Evolutionary conservation across 805 yeast genomes (phyloP).

Genomic region (Teunomyces kruisii): DNA sequence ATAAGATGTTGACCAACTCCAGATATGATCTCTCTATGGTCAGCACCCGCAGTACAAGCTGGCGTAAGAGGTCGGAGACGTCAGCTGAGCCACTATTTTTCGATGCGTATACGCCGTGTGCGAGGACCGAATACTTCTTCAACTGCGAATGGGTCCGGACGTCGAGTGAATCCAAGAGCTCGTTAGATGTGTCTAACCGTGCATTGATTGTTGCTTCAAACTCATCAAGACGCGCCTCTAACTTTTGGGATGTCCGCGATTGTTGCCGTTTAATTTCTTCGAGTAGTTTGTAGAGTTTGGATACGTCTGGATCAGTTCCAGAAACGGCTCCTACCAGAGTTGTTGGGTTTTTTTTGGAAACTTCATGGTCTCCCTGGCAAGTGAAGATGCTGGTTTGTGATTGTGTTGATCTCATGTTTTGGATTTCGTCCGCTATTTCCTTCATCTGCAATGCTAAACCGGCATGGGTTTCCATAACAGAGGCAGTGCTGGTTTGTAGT

Average conservation of each 20-base stretch:
- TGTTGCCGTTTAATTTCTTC: not conserved
- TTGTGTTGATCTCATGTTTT: not conserved
- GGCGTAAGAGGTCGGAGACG: not conserved
- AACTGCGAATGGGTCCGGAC: constrained; percentile 1
- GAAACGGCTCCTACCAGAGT: too few relatives aligned
- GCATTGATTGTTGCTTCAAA: not conserved
- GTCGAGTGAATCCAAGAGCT: not conserved
- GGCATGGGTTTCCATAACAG: not conserved
- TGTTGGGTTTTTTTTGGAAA: not conserved
- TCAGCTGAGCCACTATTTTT: not conserved
- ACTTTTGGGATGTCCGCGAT: not conserved
- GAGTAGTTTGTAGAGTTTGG: not conserved
- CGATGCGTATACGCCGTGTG: not conserved
- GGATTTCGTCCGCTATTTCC: not conserved
- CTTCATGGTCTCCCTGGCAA: not conserved
- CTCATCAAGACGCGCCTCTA: not conserved
- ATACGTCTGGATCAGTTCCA: not conserved
- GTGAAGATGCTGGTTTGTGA: not conserved
- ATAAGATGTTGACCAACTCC: not conserved
- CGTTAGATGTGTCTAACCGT: constrained; percentile 1
- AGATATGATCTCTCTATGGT: not conserved
- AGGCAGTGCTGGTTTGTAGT: not conserved
- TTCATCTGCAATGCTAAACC: not conserved
- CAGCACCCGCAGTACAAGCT: not conserved
- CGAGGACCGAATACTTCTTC: constrained; percentile 1